Evolutionary conservation across 179 eudicot genomes (phyloP), one percentile per base, ranked within the genome.

Genomic region (Pouteria campechiana): DNA sequence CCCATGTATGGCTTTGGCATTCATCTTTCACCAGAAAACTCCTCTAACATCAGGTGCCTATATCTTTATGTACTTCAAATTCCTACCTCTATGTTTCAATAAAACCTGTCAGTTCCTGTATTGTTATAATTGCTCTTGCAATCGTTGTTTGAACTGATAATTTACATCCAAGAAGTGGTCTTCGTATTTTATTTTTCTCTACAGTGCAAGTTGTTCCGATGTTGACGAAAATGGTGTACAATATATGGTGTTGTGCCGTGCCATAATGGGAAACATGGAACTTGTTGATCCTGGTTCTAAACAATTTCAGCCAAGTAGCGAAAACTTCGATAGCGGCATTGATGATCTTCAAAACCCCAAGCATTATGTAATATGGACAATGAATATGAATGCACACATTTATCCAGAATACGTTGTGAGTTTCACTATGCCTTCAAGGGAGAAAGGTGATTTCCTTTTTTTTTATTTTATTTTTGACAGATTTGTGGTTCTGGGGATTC

Each of bases 141-240:
- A n/a, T n/a, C n/a, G n/a, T n/a, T n/a, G n/a, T n/a, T n/a, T n/a
- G n/a, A n/a, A n/a, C n/a, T n/a, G n/a, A n/a, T n/a, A n/a, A n/a
- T n/a, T n/a, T n/a, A n/a, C n/a, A n/a, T n/a, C n/a, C n/a, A n/a
- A n/a, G n/a, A n/a, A n/a, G n/a, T n/a, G n/a, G n/a, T n/a, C n/a
- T n/a, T n/a, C n/a, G n/a, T n/a, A n/a, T n/a, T 38, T 31, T 49
- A 44, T 68, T 37, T 58, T 59, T 39, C 57, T 51, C 51, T 64
- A 44, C 90, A 90, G 98, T 75, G 83, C 70, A 55, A 67, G 29
- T 51, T 66, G 45, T 39, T 74, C 69, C 71, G 94, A 90, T 82
- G 74, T 82, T 90, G 98, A 90, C 74, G 94, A 90, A 81, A 90
- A 90, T 67, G 98, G 85, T 47, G 54, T 79, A 32, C 75, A 55